phyloP scores from a whole-genome alignment of 2,329 filamentous ascomycete genomes.

The Dryadomyces sulphureus region DNA sequence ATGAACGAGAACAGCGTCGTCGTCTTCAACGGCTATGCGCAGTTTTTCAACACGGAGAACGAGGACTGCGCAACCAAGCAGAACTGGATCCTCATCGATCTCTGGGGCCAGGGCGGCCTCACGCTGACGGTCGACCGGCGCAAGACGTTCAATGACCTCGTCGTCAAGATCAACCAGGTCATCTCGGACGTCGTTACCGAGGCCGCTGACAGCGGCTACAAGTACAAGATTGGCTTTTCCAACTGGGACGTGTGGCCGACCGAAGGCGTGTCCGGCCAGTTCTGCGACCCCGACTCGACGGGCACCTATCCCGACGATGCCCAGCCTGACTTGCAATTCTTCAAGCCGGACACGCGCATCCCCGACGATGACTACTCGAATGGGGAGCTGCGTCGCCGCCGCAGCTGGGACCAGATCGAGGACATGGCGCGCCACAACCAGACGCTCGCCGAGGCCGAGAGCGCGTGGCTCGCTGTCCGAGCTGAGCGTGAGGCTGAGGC shows the following conservation, averaged over 20 bases:
- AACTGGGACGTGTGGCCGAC: slow-evolving; percentile 17
- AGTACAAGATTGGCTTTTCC: slow-evolving; percentile 14
- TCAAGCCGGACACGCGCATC: slow-evolving; percentile 16
- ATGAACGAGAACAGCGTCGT: background rate
- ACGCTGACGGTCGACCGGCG: slow-evolving; percentile 12
- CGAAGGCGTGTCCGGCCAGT: slow-evolving; percentile 15
- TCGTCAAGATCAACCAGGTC: slow-evolving; percentile 14
- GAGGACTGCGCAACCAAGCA: background rate
- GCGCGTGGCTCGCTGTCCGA: background rate
- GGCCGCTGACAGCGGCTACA: slow-evolving; percentile 4
- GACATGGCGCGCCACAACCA: too few species aligned
- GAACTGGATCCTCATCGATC: background rate
- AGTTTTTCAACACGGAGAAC: background rate
- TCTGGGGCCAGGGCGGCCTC: background rate
- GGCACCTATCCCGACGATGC: slow-evolving; percentile 16
- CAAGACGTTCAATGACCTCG: slow-evolving; percentile 16
- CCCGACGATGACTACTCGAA: slow-evolving; percentile 1
- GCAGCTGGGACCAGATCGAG: too few species aligned
- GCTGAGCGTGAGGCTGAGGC: slow-evolving; percentile 6
- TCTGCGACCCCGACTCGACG: slow-evolving; percentile 14
- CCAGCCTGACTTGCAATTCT: slow-evolving; percentile 18
- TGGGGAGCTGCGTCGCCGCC: slow-evolving; percentile 3
- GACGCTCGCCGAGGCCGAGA: background rate
- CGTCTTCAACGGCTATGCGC: background rate
- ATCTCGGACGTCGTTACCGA: slow-evolving; percentile 16